Percentiles rank a stretch among this genome's conserved stretches.
phyloP scores from a whole-genome alignment of 1,139 yeast genomes.

The Yamadazyma jaroonii region DNA sequence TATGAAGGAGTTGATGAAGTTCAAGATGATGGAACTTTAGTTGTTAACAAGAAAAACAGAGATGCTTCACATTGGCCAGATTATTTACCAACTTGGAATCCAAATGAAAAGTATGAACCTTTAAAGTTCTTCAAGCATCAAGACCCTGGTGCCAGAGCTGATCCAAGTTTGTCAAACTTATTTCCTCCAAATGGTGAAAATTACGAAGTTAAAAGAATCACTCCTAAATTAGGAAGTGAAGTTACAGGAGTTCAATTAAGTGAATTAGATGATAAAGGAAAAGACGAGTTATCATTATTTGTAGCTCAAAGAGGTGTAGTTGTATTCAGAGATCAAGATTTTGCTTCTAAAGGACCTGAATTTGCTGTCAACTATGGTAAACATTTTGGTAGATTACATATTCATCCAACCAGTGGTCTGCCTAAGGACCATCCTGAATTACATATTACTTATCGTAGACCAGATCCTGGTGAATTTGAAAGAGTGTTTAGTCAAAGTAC shows the following conservation, averaged over 20 bases:
- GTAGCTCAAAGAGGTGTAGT: constrained; percentile 67
- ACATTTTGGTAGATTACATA: constrained; percentile 67
- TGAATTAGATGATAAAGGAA: constrained; percentile 43
- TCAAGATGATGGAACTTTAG: constrained; percentile 35
- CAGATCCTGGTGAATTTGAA: constrained; percentile 32
- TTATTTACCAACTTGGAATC: constrained; percentile 52
- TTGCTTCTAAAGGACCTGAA: constrained; percentile 52
- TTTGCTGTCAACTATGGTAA: constrained; percentile 52
- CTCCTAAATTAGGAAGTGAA: constrained; percentile 68
- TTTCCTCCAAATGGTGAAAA: constrained; percentile 29
- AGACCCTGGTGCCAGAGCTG: constrained; percentile 57
- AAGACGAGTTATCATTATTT: constrained; percentile 59
- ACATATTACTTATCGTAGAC: constrained; percentile 58
- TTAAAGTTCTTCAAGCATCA: constrained; percentile 45
- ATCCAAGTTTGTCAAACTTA: constrained; percentile 47
- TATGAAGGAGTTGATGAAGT: constrained; percentile 39
- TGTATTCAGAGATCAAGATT: constrained; percentile 61
- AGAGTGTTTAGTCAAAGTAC: constrained; percentile 31
- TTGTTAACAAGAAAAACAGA: constrained; percentile 25
- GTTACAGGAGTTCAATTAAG: constrained; percentile 56
- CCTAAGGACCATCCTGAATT: constrained; percentile 57
- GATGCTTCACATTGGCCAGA: constrained; percentile 32
- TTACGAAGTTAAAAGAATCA: constrained; percentile 33
- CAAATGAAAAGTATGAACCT: constrained; percentile 41
- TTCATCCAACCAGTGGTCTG: constrained; percentile 70